A percentile compares a stretch with the other conserved stretches of the same genome.
These are phyloP conservation scores for Casuarina equisetifolia DNA, from an alignment of 306 rosid genomes.

Conservation along the genomic window DNA sequence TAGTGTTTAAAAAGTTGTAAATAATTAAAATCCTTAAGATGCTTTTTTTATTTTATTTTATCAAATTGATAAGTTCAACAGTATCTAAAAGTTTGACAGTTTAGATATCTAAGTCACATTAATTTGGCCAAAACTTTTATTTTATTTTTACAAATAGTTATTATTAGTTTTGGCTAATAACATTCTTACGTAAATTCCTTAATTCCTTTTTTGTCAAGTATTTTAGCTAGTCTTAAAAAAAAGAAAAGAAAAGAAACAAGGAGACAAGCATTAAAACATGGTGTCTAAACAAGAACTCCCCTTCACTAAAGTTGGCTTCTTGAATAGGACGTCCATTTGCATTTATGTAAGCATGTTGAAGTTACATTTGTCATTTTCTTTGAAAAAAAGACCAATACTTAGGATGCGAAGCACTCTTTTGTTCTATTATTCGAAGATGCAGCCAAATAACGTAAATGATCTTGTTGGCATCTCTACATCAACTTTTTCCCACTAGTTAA, in stretches of 20 bases:
- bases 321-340: neutral
- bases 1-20: no score
- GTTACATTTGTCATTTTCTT: neutral
- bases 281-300: neutral
- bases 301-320: neutral
- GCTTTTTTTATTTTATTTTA: no score
- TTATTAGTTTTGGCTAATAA: no score
- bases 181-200: no score
- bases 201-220: no score
- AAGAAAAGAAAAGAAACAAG: neutral
- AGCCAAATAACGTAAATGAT: neutral
- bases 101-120: no score
- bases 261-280: neutral
- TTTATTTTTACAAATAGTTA: no score
- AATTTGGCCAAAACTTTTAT: no score
- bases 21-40: no score
- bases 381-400: neutral
- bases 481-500: neutral
- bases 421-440: neutral
- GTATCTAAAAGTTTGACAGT: no score
- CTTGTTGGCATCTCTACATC: neutral
- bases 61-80: no score
- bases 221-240: no score
- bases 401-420: neutral
- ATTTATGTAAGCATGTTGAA: neutral